Evolutionary conservation across 176 grass and related monocot genomes (phyloP), one percentile per base, ranked within the genome.

Genomic region (Carex pumila): DNA sequence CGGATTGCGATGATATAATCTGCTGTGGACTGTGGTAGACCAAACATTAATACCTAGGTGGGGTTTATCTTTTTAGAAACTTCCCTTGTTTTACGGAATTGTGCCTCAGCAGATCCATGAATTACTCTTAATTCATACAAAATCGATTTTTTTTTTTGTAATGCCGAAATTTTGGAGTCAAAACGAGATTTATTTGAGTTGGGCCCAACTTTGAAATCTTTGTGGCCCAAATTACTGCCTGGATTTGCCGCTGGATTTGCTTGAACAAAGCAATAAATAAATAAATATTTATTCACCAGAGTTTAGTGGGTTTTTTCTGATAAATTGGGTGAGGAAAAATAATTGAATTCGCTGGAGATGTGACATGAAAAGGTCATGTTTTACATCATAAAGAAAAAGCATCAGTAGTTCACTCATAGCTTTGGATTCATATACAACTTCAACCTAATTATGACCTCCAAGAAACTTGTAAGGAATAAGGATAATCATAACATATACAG

Each of bases 181-280:
- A 81, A 60, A 37, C 15, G 30, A 79, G 75, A 79, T 79, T 79
- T 79, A 81, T 81, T 81, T 61, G 29, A 63, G 57, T 81, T 81
- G 56, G 79, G 79, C 57, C 79, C 79, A 39, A 81, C 32, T 21
- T 62, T 64, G 30, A 61, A 61, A 80, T 37, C 34, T 70, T 41
- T 70, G 66, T 81, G 79, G 79, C 79, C 79, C 78, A 80, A 81
- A 81, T 80, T 2, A 61, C 1, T 64, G 29, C 17, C 12, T 79
- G 49, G 53, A 17, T 25, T 58, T 3, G 32, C 32, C 17, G 9
- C 12, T 79, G 49, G 53, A 17, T 25, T 58, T 3, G 32, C 32
- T 39, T 9, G 60, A 62, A 10, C 17, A 60, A 19, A 60, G 7
- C 5, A 19, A 2, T n/a, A 59, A 59, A 7, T n/a, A 59, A 59